phyloP scores from a whole-genome alignment of 140 eudicot species.

The Stevia rebaudiana region DNA sequence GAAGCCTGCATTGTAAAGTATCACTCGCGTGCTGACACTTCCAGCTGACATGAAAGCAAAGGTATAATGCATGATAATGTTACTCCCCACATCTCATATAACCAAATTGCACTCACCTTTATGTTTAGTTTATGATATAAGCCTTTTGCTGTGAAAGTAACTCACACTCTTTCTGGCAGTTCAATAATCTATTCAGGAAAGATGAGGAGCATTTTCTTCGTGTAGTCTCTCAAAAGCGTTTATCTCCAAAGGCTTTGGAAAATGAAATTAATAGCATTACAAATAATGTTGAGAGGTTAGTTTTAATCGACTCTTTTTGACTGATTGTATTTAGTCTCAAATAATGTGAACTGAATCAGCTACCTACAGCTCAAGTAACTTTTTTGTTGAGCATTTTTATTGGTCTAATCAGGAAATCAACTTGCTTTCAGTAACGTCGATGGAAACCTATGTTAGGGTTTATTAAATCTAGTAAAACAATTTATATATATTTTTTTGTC shows the following conservation, averaged over 20 bases:
- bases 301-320: neutral
- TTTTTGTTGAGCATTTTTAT: neutral
- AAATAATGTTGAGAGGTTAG: conserved; percentile 49
- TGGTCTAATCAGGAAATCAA: neutral
- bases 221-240: conserved; percentile 41
- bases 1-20: conserved; percentile 35
- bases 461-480: neutral
- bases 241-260: conserved; percentile 43
- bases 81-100: no score
- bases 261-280: conserved; percentile 39
- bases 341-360: neutral
- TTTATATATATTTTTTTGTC: neutral
- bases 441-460: neutral
- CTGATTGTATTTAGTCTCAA: neutral
- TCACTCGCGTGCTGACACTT: conserved; percentile 38
- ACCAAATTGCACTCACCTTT: no score
- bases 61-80: no score
- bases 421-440: neutral
- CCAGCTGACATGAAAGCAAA: neutral
- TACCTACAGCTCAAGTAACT: neutral
- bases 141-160: no score
- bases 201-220: conserved; percentile 42
- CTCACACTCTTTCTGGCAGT: conserved; percentile 22
- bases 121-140: no score
- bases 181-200: conserved; percentile 43